Evolutionary conservation across 208 protist species (phyloP), one percentile per base, ranked within the genome.

Genomic region (Acanthamoeba healyi): DNA sequence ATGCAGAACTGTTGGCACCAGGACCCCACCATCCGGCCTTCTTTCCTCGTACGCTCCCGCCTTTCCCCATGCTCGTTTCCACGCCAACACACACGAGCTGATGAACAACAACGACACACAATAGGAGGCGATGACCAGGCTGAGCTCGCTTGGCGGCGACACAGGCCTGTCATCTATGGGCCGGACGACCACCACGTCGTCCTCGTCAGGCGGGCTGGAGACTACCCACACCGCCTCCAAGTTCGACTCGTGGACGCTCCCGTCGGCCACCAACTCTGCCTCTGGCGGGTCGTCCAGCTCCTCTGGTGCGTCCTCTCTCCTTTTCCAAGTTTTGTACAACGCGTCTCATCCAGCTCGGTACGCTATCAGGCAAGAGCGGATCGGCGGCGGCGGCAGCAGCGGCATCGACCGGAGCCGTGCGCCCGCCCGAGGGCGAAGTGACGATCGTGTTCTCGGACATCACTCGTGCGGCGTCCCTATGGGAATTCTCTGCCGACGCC

Each of bases 21-120:
- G 42, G 86, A 92, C 32, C 86, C 86, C 58, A 51, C 63, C 58
- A 92, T 65, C 4, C 19, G 86, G 26, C 86, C 86, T 7, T 51
- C 86, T 17, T 92, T 92, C 86, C 34, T 92, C 40, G 86, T 65
- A 89, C 56, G 56, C n/a, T n/a, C n/a, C n/a, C n/a, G n/a, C n/a
- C n/a, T n/a, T n/a, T n/a, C n/a, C n/a, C n/a, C n/a, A n/a, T 6
- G n/a, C 7, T 22, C 14, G 42, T 81, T 24, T 1, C 2, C 26
- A 49, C 70, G 36, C 70, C 12, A 17, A 79, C n/a, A 29, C 70
- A 29, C 40, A 40, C 65, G 6, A 1, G 22, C 10, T 10, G 1
- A 40, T 22, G 5, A 10, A 42, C 34, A 42, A 10, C 38, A 22
- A 15, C 24, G 17, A 77, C 1, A 5, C 40, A 0, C 24, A 34